Conservation (phyloP, 2,329 filamentous ascomycete genomes). For the Calonectria pteridis region DNA sequence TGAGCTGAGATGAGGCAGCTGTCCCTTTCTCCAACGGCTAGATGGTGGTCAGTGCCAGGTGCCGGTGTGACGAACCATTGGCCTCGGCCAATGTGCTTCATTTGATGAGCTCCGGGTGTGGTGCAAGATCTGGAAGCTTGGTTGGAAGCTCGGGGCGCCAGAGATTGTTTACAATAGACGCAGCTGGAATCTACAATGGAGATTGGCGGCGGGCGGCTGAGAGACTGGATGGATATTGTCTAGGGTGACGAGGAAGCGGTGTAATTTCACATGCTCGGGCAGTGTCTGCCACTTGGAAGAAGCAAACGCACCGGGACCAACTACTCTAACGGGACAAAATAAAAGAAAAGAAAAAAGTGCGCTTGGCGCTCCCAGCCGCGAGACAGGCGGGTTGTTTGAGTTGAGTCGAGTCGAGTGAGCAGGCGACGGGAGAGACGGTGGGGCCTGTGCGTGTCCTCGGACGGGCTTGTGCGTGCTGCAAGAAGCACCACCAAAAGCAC, state of each 20-base stretch:
- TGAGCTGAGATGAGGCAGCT: slow-evolving; percentile 10
- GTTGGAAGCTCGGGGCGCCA: slow-evolving; percentile 13
- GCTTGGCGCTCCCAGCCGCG: background rate
- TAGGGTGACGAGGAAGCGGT: slow-evolving; percentile 12
- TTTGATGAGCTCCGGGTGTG: slow-evolving; percentile 21
- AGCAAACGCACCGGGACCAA: background rate
- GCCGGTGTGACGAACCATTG: slow-evolving; percentile 19
- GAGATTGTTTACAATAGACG: slow-evolving; percentile 6
- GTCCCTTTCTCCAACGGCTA: slow-evolving; percentile 1
- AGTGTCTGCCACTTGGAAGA: slow-evolving; percentile 18
- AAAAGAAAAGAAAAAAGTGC: background rate
- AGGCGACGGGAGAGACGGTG: background rate
- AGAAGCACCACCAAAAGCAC: background rate
- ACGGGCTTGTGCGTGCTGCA: background rate
- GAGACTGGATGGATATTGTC: background rate
- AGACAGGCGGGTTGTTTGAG: background rate
- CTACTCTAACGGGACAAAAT: background rate
- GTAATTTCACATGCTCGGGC: slow-evolving; percentile 22
- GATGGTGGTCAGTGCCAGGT: slow-evolving; percentile 26
- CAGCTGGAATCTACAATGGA: background rate
- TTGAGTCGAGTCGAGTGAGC: background rate
- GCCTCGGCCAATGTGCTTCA: slow-evolving; percentile 21
- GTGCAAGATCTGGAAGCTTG: slow-evolving; percentile 15
- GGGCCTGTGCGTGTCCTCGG: background rate
- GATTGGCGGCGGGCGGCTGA: background rate